These are phyloP conservation scores for Syncephalastrum monosporum DNA, from an alignment of 371 early-diverging fungal genomes.

Conservation along the genomic window DNA sequence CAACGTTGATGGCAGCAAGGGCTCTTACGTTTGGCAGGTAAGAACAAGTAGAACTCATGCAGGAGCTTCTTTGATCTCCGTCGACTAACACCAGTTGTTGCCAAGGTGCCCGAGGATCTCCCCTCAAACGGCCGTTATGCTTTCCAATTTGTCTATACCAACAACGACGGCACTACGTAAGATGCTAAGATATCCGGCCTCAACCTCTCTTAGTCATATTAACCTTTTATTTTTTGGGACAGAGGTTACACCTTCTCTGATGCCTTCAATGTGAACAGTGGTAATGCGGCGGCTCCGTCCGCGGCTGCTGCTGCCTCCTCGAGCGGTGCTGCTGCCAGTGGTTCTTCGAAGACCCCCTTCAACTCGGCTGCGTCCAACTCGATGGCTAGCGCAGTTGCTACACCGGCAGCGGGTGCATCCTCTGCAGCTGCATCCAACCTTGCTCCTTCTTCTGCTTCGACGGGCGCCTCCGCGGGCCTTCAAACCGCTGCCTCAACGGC, in stretches of 20 bases:
- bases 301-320: conserved; percentile 5
- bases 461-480: too few species aligned
- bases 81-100: background rate
- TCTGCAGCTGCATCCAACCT: too few species aligned
- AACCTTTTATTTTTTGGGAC: background rate
- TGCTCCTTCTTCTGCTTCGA: too few species aligned
- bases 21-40: conserved; percentile 16
- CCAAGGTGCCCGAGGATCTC: conserved; percentile 14
- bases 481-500: too few species aligned
- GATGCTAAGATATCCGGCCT: too few species aligned
- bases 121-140: conserved; percentile 9
- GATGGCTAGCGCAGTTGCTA: too few species aligned
- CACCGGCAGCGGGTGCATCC: too few species aligned
- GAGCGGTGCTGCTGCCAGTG: background rate
- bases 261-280: conserved; percentile 7
- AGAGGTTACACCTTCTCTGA: conserved; percentile 14
- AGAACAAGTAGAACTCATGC: background rate
- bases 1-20: conserved; percentile 10
- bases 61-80: conserved; percentile 8
- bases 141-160: conserved; percentile 11
- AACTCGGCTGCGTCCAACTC: too few species aligned
- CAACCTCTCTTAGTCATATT: background rate
- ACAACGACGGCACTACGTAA: conserved; percentile 5
- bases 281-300: conserved; percentile 1
- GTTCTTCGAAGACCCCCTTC: too few species aligned